Evolutionary conservation across 2,329 filamentous ascomycete genomes (phyloP), one percentile per base, ranked within the genome.

Genomic region (Cordyceps cateniannulata): DNA sequence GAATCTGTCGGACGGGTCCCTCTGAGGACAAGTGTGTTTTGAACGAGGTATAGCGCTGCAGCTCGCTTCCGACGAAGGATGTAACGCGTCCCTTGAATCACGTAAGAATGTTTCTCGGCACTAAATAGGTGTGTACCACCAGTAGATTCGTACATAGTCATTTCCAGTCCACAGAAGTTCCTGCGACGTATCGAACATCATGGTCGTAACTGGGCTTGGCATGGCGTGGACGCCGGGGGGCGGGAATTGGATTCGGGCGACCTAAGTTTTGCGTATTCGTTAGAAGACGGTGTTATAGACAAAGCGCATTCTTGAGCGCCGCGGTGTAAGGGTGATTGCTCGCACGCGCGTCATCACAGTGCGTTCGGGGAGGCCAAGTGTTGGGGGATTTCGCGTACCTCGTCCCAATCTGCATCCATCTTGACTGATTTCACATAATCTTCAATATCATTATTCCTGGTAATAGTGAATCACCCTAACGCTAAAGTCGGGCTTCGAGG

Each of bases 131-230:
- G 32, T 42, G 9, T 42, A 9, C 5, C 35, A 16, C 42, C 14
- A 12, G 27, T 42, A 2, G 24, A 66, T 63, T 68, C 84, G 79
- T 80, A 95, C 91, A 80, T 87, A 91, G 77, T 95, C 90, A 73
- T 95, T 96, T 51, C 93, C 96, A 3, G 87, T 86, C 95, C 96
- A 99, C 58, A 99, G 77, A 40, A 99, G 82, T 73, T 99, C 95
- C 73, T 96, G 89, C 44, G 83, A 81, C 61, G 88, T 89, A 73
- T 99, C 95, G 75, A 99, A 99, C 52, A 89, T 88, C 73, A 97
- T 84, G 3, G 91, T 88, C 49, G 89, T 88, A 66, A 91, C 85
- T 61, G 85, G 85, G 24, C 89, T 89, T 48, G 87, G 83, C 69
- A 89, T 78, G 66, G 83, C 83, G 77, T 89, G 86, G 69, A 85